Base-by-base conservation (phyloP, 2,329 filamentous ascomycete genomes). In the Trichoderma atrobrunneum region DNA sequence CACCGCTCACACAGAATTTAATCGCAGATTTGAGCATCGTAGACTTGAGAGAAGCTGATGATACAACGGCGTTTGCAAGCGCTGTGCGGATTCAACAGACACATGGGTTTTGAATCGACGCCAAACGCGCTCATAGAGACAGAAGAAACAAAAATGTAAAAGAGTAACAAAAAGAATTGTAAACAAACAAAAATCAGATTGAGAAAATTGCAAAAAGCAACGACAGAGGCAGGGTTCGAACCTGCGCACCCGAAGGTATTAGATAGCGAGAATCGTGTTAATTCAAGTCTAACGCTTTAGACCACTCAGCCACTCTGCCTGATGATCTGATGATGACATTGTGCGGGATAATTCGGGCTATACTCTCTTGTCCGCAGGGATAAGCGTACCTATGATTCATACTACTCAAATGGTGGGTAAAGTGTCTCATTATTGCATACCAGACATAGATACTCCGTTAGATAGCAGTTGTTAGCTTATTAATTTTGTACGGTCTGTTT, bases 231-330 rank as follows among this genome's bases (percentile, higher is more conserved):
- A 71, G 68, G 68, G 68, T 71, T 71, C 68, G 68, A 71, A 71
- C 68, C 68, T 71, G 68, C 68, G 68, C 68, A 71, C 68, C 68
- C 68, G 68, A 71, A 71, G 68, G 68, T 71, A 71, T 71, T 71
- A 64, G 68, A 71, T 71, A 71, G 68, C 68, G 60, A 64, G 68
- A 71, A 71, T 71, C 68, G 48, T 11, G 24, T 43, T 39, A 36
- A 71, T 71, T 71, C 68, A 71, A 71, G 68, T 71, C 68, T 64
- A 71, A 71, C 68, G 68, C 68, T 71, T 71, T 71, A 71, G 68
- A 71, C 68, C 68, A 71, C 68, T 71, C 68, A 71, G 68, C 68
- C 68, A 71, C 68, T 71, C 68, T 71, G 68, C 68, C 68, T 16
- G 32, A 24, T 24, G 48, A 34, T 60, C 68, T 10, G 24, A 24